phyloP scores from a whole-genome alignment of 192 early-diverging fungal genomes.

The Coemansia biformis region DNA sequence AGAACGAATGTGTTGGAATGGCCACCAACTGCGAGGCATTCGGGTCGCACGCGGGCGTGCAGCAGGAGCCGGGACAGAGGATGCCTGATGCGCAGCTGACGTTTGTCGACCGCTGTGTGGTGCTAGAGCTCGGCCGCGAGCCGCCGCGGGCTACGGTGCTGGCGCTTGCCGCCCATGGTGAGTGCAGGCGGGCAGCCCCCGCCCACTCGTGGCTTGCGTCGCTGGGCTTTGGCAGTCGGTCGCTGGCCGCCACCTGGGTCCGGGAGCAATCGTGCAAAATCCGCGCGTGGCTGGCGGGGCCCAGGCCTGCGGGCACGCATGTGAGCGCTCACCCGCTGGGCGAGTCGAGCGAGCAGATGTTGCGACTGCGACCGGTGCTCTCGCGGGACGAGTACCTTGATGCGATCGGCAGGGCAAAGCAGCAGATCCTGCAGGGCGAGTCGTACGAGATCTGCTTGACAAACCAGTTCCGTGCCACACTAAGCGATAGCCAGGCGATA shows the following conservation, averaged over 20 bases:
- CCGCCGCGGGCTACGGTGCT: slow-evolving; percentile 16
- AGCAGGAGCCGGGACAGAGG: neutral
- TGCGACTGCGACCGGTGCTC: slow-evolving; percentile 7
- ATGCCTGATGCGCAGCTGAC: slow-evolving; percentile 71
- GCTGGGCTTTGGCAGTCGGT: slow-evolving; percentile 10
- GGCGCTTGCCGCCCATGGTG: slow-evolving; percentile 16
- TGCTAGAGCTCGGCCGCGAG: slow-evolving; percentile 56
- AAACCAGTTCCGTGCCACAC: slow-evolving; percentile 59
- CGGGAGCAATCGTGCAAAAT: neutral
- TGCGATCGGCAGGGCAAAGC: slow-evolving; percentile 51
- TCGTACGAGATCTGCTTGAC: slow-evolving; percentile 96
- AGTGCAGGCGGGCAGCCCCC: no score
- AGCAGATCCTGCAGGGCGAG: slow-evolving; percentile 74
- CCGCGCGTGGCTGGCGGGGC: neutral
- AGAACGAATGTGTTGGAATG: slow-evolving; percentile 52
- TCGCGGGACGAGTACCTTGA: slow-evolving; percentile 46
- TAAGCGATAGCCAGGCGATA: neutral
- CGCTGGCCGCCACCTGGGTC: slow-evolving; percentile 16
- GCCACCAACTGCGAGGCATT: neutral
- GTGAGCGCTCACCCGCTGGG: no score
- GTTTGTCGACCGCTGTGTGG: slow-evolving; percentile 70
- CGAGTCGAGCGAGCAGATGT: neutral
- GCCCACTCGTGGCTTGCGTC: slow-evolving; percentile 3
- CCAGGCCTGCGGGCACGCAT: no score
- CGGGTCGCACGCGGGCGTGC: neutral